A percentile compares a stretch with the other conserved stretches of the same genome.
Conservation (phyloP, 345 rosid genomes). For the Acer negundo region DNA sequence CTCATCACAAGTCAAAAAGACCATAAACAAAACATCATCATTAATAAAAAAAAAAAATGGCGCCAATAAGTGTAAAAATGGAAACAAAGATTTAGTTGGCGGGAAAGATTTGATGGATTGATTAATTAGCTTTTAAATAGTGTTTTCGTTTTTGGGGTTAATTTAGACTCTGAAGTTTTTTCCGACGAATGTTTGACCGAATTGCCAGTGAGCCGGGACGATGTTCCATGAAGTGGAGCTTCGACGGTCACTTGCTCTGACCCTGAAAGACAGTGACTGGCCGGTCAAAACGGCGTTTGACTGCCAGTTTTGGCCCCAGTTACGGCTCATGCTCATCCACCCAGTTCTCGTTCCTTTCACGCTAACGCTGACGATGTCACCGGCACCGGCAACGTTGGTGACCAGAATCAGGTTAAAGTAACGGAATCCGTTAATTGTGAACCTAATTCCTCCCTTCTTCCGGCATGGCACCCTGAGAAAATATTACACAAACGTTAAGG, state of each 20-base stretch:
- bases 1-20: slow-evolving; percentile 3
- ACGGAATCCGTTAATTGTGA: slow-evolving; percentile 56
- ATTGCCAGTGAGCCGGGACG: slow-evolving; percentile 51
- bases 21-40: background rate
- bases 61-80: slow-evolving; percentile 10
- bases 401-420: slow-evolving; percentile 58
- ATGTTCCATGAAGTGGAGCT: slow-evolving; percentile 53
- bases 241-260: slow-evolving; percentile 48
- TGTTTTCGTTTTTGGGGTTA: background rate
- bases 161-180: slow-evolving; percentile 52
- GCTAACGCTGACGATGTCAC: slow-evolving; percentile 49
- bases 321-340: slow-evolving; percentile 57
- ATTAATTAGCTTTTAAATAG: background rate
- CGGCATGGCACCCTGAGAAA: slow-evolving; percentile 46
- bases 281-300: slow-evolving; percentile 54
- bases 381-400: slow-evolving; percentile 59
- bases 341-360: slow-evolving; percentile 47
- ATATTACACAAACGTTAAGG: background rate
- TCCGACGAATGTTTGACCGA: slow-evolving; percentile 58
- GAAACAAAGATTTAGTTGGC: slow-evolving; percentile 5
- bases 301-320: slow-evolving; percentile 69
- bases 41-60: background rate
- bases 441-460: slow-evolving; percentile 54
- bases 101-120: background rate
- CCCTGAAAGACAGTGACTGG: slow-evolving; percentile 53